These are phyloP conservation scores for Leucaena leucocephala DNA, from an alignment of 306 rosid species.

Conservation along the genomic window DNA sequence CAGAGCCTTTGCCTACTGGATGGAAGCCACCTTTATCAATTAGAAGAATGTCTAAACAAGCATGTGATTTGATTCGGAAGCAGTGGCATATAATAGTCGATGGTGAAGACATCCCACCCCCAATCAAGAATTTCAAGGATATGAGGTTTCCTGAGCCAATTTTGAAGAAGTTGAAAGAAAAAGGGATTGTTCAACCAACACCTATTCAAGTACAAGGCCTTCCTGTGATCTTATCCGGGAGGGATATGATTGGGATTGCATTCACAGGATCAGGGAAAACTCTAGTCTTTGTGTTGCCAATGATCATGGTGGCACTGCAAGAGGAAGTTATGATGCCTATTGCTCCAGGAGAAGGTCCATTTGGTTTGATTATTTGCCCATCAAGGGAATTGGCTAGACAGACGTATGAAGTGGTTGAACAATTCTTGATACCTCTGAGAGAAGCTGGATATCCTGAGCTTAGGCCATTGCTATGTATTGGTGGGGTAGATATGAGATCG, in stretches of 20 bases:
- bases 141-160: slow-evolving; percentile 91
- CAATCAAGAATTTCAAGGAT: slow-evolving; percentile 82
- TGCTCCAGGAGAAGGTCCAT: slow-evolving; percentile 90
- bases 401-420: slow-evolving; percentile 88
- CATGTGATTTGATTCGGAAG: slow-evolving; percentile 71
- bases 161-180: slow-evolving; percentile 74
- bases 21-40: slow-evolving; percentile 91
- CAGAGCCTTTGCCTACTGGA: slow-evolving; percentile 80
- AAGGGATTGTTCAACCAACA: slow-evolving; percentile 93
- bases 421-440: slow-evolving; percentile 70
- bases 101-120: slow-evolving; percentile 83
- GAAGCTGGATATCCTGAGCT: slow-evolving; percentile 94
- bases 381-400: slow-evolving; percentile 97
- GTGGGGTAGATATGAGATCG: slow-evolving; percentile 91
- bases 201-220: slow-evolving; percentile 94
- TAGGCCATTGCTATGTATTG: slow-evolving; percentile 90
- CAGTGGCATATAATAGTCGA: slow-evolving; percentile 94
- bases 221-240: slow-evolving; percentile 59
- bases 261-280: slow-evolving; percentile 96
- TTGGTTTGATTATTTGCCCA: slow-evolving; percentile 80
- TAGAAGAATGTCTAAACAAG: slow-evolving; percentile 68
- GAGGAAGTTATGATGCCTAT: slow-evolving; percentile 97
- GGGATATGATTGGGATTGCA: slow-evolving; percentile 98
- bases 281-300: slow-evolving; percentile 86
- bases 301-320: slow-evolving; percentile 90